These are phyloP conservation scores for Ensete ventricosum DNA, from an alignment of 176 grass and related monocot species.

Conservation along the genomic window DNA sequence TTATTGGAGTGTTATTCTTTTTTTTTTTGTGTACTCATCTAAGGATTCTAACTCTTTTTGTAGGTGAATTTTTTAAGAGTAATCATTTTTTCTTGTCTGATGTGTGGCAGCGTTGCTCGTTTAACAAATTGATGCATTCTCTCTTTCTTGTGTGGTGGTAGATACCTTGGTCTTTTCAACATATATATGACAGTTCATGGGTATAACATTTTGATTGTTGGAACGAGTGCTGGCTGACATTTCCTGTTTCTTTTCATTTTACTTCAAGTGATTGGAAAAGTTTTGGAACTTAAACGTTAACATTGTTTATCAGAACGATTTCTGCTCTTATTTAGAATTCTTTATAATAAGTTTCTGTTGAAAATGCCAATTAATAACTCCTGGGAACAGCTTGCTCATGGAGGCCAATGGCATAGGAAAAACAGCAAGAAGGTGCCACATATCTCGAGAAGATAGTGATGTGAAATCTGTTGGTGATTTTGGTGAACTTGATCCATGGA, in stretches of 20 bases:
- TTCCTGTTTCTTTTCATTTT: not conserved
- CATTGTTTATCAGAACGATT: not conserved
- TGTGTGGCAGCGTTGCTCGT: not conserved
- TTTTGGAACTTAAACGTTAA: not conserved
- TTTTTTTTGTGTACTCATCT: not conserved
- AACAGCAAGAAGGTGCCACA: conserved; percentile 35
- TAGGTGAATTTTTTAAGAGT: not conserved
- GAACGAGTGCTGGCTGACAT: no score
- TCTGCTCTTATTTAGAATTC: no score
- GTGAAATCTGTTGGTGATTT: conserved; percentile 39
- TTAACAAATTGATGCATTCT: not conserved
- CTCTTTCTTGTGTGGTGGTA: not conserved
- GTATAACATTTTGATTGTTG: no score
- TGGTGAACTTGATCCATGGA: conserved; percentile 86
- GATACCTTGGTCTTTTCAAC: not conserved
- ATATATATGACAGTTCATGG: not conserved
- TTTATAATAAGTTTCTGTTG: no score
- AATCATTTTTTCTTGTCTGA: not conserved
- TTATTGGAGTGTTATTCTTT: not conserved
- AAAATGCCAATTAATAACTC: not conserved
- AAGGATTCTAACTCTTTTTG: not conserved
- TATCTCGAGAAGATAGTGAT: conserved; percentile 33
- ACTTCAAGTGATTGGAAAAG: not conserved
- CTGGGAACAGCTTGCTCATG: conserved; percentile 19
- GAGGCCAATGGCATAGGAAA: conserved; percentile 55